Percentiles rank a stretch among this genome's conserved stretches.
phyloP scores from a whole-genome alignment of 768 basidiomycete genomes.

The Mycena venus region DNA sequence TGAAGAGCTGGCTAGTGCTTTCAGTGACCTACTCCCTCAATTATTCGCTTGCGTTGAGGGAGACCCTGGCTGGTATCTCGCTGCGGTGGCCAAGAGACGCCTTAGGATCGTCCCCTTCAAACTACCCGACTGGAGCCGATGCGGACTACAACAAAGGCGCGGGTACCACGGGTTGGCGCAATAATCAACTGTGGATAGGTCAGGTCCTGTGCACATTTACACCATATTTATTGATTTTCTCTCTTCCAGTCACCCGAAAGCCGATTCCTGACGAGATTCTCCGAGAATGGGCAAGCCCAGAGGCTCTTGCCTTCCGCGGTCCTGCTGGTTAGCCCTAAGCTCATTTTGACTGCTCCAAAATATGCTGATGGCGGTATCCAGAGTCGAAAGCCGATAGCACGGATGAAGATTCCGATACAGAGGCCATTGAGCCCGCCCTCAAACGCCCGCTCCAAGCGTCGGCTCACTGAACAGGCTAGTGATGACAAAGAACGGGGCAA shows the following conservation, averaged over 20 bases:
- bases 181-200: background rate
- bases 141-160: slow-evolving; percentile 2
- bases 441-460: too few species aligned
- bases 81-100: background rate
- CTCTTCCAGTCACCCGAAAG: background rate
- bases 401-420: too few species aligned
- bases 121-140: background rate
- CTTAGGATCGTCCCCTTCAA: background rate
- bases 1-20: background rate
- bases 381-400: too few species aligned
- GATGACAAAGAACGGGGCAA: background rate
- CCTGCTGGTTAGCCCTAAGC: too few species aligned
- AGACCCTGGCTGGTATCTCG: background rate
- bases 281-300: too few species aligned
- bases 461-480: too few species aligned
- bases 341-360: too few species aligned
- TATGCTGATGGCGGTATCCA: too few species aligned
- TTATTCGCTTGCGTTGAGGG: background rate
- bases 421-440: too few species aligned
- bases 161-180: background rate
- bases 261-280: background rate
- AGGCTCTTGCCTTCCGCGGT: too few species aligned
- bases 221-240: too few species aligned
- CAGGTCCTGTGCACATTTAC: background rate
- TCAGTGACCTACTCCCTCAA: background rate